These are phyloP conservation scores for Colletotrichum sansevieriae DNA, from an alignment of 2,329 filamentous ascomycete genomes.

Conservation along the genomic window DNA sequence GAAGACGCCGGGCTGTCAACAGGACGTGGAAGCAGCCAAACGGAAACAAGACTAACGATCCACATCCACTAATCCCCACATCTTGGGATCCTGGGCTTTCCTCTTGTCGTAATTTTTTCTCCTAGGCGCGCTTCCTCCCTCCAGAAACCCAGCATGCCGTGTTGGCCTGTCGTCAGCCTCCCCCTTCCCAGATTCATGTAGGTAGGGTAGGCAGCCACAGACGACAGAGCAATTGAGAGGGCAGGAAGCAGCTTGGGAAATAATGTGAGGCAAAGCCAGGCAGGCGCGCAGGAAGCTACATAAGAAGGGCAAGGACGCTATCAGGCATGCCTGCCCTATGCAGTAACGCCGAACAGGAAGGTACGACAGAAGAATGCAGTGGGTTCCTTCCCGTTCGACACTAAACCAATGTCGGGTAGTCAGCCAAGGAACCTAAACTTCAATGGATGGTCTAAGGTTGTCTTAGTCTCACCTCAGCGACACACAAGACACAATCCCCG, in stretches of 20 bases:
- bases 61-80: slow-evolving; percentile 11
- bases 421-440: slow-evolving; percentile 17
- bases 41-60: slow-evolving; percentile 26
- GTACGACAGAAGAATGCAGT: not conserved
- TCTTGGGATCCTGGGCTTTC: slow-evolving; percentile 4
- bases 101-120: slow-evolving; percentile 14
- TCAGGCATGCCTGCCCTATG: not conserved
- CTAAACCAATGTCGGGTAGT: slow-evolving; percentile 14
- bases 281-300: not conserved
- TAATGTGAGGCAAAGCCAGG: no score
- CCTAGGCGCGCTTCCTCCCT: not conserved
- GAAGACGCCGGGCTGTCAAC: slow-evolving; percentile 15
- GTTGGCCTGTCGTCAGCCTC: slow-evolving; percentile 3
- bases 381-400: slow-evolving; percentile 22
- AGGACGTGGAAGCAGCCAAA: slow-evolving; percentile 1
- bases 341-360: not conserved
- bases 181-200: not conserved
- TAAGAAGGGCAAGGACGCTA: not conserved
- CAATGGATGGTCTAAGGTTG: slow-evolving; percentile 6
- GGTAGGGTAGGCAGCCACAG: not conserved
- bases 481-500: not conserved
- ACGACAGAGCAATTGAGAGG: no score
- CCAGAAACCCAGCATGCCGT: slow-evolving; percentile 3
- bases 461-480: slow-evolving; percentile 16
- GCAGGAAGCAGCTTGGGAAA: no score